These are phyloP conservation scores for Phytophthora syringae DNA, from an alignment of 352 stramenopile genomes.

Conservation along the genomic window DNA sequence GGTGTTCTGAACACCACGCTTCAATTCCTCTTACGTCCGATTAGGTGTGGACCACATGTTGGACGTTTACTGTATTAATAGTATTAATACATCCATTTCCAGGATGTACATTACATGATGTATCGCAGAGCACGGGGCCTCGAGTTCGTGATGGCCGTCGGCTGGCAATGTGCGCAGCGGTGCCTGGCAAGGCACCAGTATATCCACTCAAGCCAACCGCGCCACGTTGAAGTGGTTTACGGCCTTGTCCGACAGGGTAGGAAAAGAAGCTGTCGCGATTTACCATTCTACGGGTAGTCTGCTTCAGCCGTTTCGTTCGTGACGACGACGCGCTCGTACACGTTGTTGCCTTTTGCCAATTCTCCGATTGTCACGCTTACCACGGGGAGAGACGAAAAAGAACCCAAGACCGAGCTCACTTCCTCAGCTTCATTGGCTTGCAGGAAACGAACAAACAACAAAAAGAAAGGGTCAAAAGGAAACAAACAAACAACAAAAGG, in stretches of 20 bases:
- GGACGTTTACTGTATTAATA: too few species aligned
- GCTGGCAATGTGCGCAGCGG: too few species aligned
- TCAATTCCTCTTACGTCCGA: too few species aligned
- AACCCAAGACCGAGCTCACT: neutral
- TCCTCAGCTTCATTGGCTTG: too few species aligned
- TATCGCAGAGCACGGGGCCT: too few species aligned
- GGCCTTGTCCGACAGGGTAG: slow-evolving; percentile 19
- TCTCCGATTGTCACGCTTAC: neutral
- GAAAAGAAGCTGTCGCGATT: slow-evolving; percentile 21
- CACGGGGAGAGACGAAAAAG: slow-evolving; percentile 15
- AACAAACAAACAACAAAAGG: too few species aligned
- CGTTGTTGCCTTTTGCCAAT: neutral
- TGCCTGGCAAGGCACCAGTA: slow-evolving; percentile 1
- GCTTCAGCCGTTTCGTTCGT: slow-evolving; percentile 16
- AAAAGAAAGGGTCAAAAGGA: too few species aligned
- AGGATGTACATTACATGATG: too few species aligned
- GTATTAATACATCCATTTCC: too few species aligned
- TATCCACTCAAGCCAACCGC: slow-evolving; percentile 12
- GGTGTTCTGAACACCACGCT: too few species aligned
- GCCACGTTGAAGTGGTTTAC: slow-evolving; percentile 30
- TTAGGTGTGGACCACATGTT: slow-evolving; percentile 18
- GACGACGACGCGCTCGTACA: neutral
- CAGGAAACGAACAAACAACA: too few species aligned
- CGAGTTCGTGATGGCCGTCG: too few species aligned
- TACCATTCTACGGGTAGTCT: slow-evolving; percentile 17